Percentiles rank a stretch among this genome's conserved stretches.
phyloP scores from a whole-genome alignment of 1,284 basidiomycete genomes.

The Earliella scabrosa region DNA sequence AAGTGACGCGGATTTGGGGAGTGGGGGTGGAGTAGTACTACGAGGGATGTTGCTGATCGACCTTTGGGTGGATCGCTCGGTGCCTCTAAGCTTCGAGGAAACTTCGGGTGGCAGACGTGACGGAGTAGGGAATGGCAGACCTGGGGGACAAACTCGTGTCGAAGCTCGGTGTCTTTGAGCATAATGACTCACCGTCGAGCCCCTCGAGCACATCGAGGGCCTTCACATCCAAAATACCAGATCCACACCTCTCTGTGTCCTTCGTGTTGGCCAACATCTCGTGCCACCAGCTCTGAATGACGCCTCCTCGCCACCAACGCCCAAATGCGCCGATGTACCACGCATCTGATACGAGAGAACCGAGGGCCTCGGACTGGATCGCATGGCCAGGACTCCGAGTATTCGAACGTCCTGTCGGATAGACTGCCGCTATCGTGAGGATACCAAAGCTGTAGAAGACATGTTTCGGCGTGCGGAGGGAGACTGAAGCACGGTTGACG shows the following conservation, averaged over 20 bases:
- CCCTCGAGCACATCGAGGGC: slow-evolving; percentile 67
- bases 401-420: slow-evolving; percentile 47
- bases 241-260: slow-evolving; percentile 74
- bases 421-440: slow-evolving; percentile 83
- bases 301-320: slow-evolving; percentile 83
- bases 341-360: slow-evolving; percentile 67
- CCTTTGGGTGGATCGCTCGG: slow-evolving; percentile 56
- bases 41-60: slow-evolving; percentile 42
- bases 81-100: slow-evolving; percentile 58
- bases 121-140: slow-evolving; percentile 46
- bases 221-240: slow-evolving; percentile 73
- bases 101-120: slow-evolving; percentile 38
- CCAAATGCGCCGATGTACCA: slow-evolving; percentile 92
- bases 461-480: slow-evolving; percentile 92
- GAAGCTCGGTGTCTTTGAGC: not conserved
- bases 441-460: slow-evolving; percentile 84
- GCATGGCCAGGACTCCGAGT: slow-evolving; percentile 29
- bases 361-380: slow-evolving; percentile 39
- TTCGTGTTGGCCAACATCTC: slow-evolving; percentile 65
- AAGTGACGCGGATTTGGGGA: slow-evolving; percentile 80
- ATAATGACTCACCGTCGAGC: slow-evolving; percentile 54
- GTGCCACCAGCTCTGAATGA: slow-evolving; percentile 72
- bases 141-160: slow-evolving; percentile 33
- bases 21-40: slow-evolving; percentile 74
- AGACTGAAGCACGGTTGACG: slow-evolving; percentile 88